A percentile compares a stretch with the other conserved stretches of the same genome.
Evolutionary conservation across 805 yeast genomes (phyloP).

Genomic region (Ogataea salicorniae): DNA sequence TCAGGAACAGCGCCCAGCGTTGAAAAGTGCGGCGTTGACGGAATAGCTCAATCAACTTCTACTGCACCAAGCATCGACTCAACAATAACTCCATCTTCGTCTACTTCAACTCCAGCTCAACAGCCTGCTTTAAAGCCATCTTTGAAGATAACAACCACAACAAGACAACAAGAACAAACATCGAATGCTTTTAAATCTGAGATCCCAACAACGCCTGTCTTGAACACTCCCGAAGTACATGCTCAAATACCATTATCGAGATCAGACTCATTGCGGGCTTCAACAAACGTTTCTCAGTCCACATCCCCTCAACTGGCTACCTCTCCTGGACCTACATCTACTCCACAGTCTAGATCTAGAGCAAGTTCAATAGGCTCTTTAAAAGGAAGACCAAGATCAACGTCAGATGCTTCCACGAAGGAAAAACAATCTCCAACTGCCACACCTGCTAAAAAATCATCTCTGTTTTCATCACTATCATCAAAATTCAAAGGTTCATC

Average conservation of each 20-base stretch:
- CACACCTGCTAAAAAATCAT: constrained; percentile 19
- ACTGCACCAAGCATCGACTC: neutral
- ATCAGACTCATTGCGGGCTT: neutral
- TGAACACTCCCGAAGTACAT: neutral
- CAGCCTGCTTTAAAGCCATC: neutral
- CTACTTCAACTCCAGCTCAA: constrained; percentile 2
- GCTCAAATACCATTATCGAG: neutral
- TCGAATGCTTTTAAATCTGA: neutral
- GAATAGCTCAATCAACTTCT: too few relatives aligned
- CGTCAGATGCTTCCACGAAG: constrained; percentile 14
- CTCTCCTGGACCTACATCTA: constrained; percentile 4
- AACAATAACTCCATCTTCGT: neutral
- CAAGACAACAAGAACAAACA: neutral
- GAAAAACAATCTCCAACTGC: constrained; percentile 7
- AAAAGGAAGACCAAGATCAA: constrained; percentile 9
- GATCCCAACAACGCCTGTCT: neutral
- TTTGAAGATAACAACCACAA: neutral
- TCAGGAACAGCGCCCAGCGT: too few relatives aligned
- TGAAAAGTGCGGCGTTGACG: too few relatives aligned
- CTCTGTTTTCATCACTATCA: constrained; percentile 31
- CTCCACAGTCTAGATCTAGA: constrained; percentile 11
- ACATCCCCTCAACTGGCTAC: neutral
- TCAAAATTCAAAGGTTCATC: constrained; percentile 27
- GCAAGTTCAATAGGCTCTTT: constrained; percentile 12
- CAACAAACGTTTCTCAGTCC: neutral